phyloP scores from a whole-genome alignment of 345 rosid species.

The Camelina sativa region DNA sequence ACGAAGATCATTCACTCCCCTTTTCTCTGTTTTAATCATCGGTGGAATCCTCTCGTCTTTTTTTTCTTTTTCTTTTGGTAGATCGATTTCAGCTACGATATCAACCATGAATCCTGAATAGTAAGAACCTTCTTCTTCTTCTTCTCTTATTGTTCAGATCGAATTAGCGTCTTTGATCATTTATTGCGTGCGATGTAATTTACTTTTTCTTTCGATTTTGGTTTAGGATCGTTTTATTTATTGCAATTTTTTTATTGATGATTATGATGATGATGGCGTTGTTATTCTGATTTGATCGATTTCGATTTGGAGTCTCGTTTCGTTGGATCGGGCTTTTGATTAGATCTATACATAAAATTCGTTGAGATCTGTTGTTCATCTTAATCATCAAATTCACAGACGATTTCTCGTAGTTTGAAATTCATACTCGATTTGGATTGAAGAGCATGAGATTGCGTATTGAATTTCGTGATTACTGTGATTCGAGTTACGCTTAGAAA shows the following conservation, averaged over 20 bases:
- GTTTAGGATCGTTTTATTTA: not conserved
- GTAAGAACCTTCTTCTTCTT: conserved; percentile 51
- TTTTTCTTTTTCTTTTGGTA: not conserved
- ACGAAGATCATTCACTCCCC: conserved; percentile 36
- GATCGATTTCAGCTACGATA: conserved; percentile 36
- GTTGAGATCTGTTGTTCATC: conserved; percentile 27
- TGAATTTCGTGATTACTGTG: not conserved
- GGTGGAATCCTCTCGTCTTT: conserved; percentile 27
- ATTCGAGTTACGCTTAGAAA: not conserved
- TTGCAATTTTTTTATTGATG: not conserved
- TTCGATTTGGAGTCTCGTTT: conserved; percentile 1
- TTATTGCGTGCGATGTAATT: conserved; percentile 2
- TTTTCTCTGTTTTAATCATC: conserved; percentile 35
- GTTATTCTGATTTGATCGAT: not conserved
- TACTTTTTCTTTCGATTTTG: conserved; percentile 13
- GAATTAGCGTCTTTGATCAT: conserved; percentile 20
- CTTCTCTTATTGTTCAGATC: conserved; percentile 18
- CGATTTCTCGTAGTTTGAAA: conserved; percentile 1
- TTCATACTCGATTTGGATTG: conserved; percentile 9
- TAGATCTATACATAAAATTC: conserved; percentile 29
- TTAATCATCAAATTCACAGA: not conserved
- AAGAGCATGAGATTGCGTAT: conserved; percentile 20
- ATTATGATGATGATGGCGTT: not conserved
- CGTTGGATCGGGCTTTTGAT: conserved; percentile 15
- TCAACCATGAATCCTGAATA: conserved; percentile 92